These are phyloP conservation scores for Botryococcus braunii DNA, from an alignment of 163 green algal species.

Conservation along the genomic window DNA sequence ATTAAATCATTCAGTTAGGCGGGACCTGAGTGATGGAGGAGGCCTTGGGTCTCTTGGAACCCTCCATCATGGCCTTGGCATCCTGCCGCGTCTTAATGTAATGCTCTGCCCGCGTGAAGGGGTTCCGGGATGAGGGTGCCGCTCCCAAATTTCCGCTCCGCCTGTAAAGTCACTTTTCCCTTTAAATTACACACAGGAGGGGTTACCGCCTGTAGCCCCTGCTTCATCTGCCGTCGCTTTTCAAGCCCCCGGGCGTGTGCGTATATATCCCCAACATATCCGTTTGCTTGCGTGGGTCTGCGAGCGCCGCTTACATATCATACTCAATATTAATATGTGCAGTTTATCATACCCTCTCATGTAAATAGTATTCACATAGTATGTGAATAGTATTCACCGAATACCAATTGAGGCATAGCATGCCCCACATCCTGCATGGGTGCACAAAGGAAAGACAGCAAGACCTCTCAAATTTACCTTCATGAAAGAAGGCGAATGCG, in stretches of 20 bases:
- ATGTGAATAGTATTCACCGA: background rate
- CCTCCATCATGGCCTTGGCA: too few species aligned
- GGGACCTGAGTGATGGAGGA: too few species aligned
- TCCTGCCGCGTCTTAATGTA: too few species aligned
- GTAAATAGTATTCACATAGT: background rate
- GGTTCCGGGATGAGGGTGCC: conserved; percentile 13
- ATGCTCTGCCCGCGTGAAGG: conserved; percentile 24
- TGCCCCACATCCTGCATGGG: background rate
- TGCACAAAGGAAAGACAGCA: background rate
- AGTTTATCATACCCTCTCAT: background rate
- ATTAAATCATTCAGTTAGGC: too few species aligned
- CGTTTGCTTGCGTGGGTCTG: too few species aligned
- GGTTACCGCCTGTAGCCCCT: too few species aligned
- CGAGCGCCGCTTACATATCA: too few species aligned
- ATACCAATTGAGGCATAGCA: background rate
- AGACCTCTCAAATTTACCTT: background rate
- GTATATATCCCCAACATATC: too few species aligned
- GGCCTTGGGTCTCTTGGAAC: too few species aligned
- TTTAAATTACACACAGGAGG: background rate
- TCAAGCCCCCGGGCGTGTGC: too few species aligned
- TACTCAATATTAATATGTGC: too few species aligned
- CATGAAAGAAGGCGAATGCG: background rate
- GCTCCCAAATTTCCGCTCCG: conserved; percentile 30
- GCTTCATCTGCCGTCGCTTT: too few species aligned
- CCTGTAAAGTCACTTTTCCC: conserved; percentile 2